Evolutionary conservation across 805 yeast genomes (phyloP).

Genomic region (Yamadazyma endophytica): DNA sequence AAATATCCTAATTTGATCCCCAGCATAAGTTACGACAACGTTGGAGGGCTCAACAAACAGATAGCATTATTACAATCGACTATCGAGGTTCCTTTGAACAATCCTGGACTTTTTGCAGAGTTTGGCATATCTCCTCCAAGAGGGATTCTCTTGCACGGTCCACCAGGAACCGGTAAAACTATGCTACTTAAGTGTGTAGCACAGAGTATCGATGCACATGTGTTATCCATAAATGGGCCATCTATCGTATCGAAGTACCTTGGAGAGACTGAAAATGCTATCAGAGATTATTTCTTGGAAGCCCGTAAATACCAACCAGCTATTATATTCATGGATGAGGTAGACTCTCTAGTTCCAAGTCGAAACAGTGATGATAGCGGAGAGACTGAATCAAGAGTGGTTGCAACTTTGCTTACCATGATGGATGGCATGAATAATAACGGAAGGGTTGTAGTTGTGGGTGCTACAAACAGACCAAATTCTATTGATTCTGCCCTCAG

Average conservation of each 20-base stretch:
- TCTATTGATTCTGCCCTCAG: conserved; percentile 68
- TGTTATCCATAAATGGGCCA: conserved; percentile 83
- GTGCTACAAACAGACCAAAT: conserved; percentile 72
- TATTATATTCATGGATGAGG: conserved; percentile 85
- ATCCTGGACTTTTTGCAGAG: conserved; percentile 70
- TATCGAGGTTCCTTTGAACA: conserved; percentile 74
- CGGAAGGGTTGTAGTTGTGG: conserved; percentile 64
- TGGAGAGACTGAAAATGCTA: conserved; percentile 88
- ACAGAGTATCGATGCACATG: conserved; percentile 73
- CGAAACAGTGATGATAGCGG: conserved; percentile 82
- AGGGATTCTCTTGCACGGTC: conserved; percentile 91
- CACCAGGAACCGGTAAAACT: conserved; percentile 97
- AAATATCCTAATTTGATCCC: conserved; percentile 44
- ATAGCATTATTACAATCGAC: conserved; percentile 59
- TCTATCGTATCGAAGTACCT: conserved; percentile 87
- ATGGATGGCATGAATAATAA: conserved; percentile 73
- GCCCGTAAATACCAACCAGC: conserved; percentile 85
- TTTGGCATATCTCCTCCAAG: conserved; percentile 93
- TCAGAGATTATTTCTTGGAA: conserved; percentile 80
- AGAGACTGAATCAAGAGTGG: conserved; percentile 86
- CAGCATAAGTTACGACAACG: conserved; percentile 42
- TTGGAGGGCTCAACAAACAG: conserved; percentile 77
- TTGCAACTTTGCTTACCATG: conserved; percentile 78
- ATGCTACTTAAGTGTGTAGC: conserved; percentile 83
- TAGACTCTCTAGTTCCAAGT: conserved; percentile 87